A percentile compares a stretch with the other conserved stretches of the same genome.
These are phyloP conservation scores for Hypoxylon sp. DNA, from an alignment of 2,329 filamentous ascomycete genomes.

Conservation along the genomic window DNA sequence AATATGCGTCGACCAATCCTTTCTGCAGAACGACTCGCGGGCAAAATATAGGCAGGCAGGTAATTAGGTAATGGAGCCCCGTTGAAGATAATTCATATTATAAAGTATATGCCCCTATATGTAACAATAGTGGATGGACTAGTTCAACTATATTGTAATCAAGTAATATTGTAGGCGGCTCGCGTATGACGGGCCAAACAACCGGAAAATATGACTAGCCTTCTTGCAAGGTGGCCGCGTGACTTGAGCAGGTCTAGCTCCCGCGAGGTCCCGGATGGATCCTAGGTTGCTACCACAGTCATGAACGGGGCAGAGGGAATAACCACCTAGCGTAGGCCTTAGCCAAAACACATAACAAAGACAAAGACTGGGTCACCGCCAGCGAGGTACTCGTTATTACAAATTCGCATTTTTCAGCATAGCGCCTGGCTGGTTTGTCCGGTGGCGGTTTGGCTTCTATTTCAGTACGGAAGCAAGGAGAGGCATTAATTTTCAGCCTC, in stretches of 20 bases:
- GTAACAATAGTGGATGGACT: slow-evolving; percentile 12
- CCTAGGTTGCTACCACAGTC: slow-evolving; percentile 16
- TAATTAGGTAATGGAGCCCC: slow-evolving; percentile 7
- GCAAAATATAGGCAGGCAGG: neutral
- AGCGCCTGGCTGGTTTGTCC: neutral
- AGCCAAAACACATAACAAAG: slow-evolving; percentile 30
- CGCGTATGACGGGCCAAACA: slow-evolving; percentile 1
- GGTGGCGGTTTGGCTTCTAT: slow-evolving; percentile 1
- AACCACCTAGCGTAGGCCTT: slow-evolving; percentile 15
- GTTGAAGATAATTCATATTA: slow-evolving; percentile 2
- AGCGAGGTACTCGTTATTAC: slow-evolving; percentile 20
- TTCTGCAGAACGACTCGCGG: neutral
- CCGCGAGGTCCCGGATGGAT: slow-evolving; percentile 20
- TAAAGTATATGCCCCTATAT: slow-evolving; percentile 6
- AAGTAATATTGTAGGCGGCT: slow-evolving; percentile 7
- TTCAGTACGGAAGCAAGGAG: slow-evolving; percentile 14
- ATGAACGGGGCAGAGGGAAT: slow-evolving; percentile 20
- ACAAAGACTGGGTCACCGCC: no score
- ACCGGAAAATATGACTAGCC: slow-evolving; percentile 1
- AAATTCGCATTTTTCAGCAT: neutral
- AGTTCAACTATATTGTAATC: slow-evolving; percentile 3
- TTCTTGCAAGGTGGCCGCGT: slow-evolving; percentile 16
- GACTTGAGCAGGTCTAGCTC: slow-evolving; percentile 24
- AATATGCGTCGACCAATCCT: slow-evolving; percentile 14
- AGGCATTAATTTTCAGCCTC: slow-evolving; percentile 14